Evolutionary conservation across 257 asterid species (phyloP).

Genomic region (Salvia hispanica): DNA sequence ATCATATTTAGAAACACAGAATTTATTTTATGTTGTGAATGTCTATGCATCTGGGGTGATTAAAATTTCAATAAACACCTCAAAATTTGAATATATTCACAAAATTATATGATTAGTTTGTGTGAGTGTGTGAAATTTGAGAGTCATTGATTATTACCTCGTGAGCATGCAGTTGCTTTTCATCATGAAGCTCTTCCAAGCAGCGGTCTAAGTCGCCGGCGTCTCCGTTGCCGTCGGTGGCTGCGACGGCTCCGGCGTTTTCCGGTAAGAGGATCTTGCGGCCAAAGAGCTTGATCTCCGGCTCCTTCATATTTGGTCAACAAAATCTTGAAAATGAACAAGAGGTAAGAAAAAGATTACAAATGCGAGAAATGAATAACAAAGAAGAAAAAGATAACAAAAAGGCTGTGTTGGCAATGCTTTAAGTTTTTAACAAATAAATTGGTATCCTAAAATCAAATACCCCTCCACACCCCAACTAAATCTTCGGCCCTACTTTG

Average conservation of each 20-base stretch:
- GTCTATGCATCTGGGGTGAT: conserved; percentile 14
- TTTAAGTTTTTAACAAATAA: conserved; percentile 18
- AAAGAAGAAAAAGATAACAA: conserved; percentile 3
- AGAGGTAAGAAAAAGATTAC: conserved; percentile 15
- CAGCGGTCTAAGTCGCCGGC: conserved; percentile 3
- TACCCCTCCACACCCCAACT: neutral
- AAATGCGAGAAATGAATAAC: conserved; percentile 9
- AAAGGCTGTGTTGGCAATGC: conserved; percentile 55
- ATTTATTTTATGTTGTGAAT: conserved; percentile 5
- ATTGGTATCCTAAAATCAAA: conserved; percentile 47
- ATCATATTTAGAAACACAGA: conserved; percentile 12
- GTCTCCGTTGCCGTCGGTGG: conserved; percentile 29
- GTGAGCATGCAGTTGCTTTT: conserved; percentile 36
- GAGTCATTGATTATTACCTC: conserved; percentile 46
- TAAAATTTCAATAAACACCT: conserved; percentile 11
- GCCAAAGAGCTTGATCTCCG: conserved; percentile 71
- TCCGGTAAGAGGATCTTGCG: conserved; percentile 68
- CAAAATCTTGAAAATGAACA: conserved; percentile 16
- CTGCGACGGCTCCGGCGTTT: conserved; percentile 30
- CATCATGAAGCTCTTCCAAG: conserved; percentile 33
- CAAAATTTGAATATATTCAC: neutral
- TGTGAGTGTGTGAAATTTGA: conserved; percentile 18
- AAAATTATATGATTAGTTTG: neutral
- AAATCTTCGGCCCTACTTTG: neutral
- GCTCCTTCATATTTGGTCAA: conserved; percentile 36